Base-by-base conservation (phyloP, 2,329 filamentous ascomycete species). In the Colletotrichum liriopes region DNA sequence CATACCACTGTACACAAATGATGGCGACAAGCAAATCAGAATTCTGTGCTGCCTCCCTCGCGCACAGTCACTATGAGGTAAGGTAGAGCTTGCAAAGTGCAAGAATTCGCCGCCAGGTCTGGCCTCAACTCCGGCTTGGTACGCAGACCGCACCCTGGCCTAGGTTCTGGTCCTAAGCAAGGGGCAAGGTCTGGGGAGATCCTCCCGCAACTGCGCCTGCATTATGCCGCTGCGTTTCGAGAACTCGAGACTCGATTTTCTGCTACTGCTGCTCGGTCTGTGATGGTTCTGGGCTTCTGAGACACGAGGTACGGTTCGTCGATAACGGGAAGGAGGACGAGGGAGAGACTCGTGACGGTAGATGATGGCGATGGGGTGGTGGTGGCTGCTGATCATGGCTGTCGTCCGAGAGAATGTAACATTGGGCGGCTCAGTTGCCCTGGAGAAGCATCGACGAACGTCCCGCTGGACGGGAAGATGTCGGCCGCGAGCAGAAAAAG, bases 201-300 rank as follows among this genome's bases (percentile, higher is more conserved):
- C 26, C 39, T 63, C 51, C 41, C 37, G 32, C 52, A 16, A 56
- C 39, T 12, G 29, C 43, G 52, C 39, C 66, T 65, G 47, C 43
- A 70, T 70, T 47, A 43, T 72, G 32, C 49, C 56, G 39, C 54
- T 49, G 41, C 65, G 60, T 71, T 65, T 71, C 65, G 69, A 59
- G 51, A 45, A 23, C 20, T 61, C 23, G 52, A 72, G 58, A 58
- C 52, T 64, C 55, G 63, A 67, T 63, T 67, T 32, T 60, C 41
- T 37, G 20, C 51, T 29, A 45, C 43, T 58, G 51, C 56, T 71
- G 37, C 62, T 52, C 62, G 51, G 56, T 29, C 55, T 62, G 56
- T 39, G 47, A 32, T 12, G 35, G 39, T 49, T n/a, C 47, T 67
- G 47, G 39, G 39, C 59, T 70, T 62, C 55, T 54, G 66, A 70